These are phyloP conservation scores for Fusarium domesticum DNA, from an alignment of 2,329 filamentous ascomycete genomes.

Conservation along the genomic window DNA sequence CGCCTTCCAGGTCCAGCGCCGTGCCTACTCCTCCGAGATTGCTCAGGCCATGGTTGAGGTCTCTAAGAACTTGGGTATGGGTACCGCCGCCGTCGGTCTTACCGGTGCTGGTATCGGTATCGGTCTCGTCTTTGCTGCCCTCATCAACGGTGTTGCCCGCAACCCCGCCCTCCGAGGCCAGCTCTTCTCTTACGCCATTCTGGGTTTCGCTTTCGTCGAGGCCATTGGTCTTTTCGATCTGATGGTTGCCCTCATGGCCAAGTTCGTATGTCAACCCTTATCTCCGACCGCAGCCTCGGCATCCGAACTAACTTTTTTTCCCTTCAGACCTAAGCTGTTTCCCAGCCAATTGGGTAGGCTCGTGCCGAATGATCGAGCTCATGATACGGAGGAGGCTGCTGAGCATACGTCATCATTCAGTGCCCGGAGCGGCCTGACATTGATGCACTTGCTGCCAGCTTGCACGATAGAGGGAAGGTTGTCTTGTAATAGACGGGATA, in stretches of 20 bases:
- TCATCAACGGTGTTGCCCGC: conserved; percentile 85
- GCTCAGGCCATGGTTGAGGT: conserved; percentile 85
- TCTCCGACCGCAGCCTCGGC: not conserved
- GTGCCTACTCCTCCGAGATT: conserved; percentile 84
- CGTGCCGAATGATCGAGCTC: conserved; percentile 37
- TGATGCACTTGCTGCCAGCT: conserved; percentile 28
- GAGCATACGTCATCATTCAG: conserved; percentile 25
- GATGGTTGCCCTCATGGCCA: conserved; percentile 92
- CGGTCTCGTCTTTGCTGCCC: conserved; percentile 88
- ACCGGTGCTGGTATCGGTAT: conserved; percentile 93
- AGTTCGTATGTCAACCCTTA: conserved; percentile 62
- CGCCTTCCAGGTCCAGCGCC: conserved; percentile 63
- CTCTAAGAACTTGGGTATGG: conserved; percentile 89
- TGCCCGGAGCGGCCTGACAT: conserved; percentile 29
- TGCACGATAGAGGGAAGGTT: conserved; percentile 37
- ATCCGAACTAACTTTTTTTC: conserved; percentile 9
- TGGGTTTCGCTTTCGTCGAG: conserved; percentile 93
- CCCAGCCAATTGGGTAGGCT: conserved; percentile 34
- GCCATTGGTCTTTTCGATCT: conserved; percentile 86
- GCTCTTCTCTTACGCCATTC: conserved; percentile 94
- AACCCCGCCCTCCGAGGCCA: conserved; percentile 93
- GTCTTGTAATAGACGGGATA: conserved; percentile 43
- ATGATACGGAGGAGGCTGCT: conserved; percentile 32
- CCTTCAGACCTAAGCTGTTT: conserved; percentile 39
- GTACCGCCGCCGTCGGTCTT: conserved; percentile 85